Evolutionary conservation across 768 basidiomycete species (phyloP).

Genomic region (Sporobolomyces pararoseus): DNA sequence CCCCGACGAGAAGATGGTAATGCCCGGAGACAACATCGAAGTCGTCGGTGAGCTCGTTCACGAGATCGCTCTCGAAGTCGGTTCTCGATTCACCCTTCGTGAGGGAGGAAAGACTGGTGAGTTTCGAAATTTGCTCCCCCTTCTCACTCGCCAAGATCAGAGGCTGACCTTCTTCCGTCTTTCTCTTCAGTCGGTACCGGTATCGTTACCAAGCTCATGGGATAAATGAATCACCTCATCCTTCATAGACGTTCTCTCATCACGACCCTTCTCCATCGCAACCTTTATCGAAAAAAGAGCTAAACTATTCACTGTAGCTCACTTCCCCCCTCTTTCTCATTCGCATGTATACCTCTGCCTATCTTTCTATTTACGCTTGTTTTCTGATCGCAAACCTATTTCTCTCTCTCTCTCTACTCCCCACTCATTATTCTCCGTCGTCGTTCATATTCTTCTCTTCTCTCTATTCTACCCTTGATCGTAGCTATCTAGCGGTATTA

Average conservation of each 20-base stretch:
- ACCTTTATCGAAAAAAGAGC: not conserved
- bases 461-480: not conserved
- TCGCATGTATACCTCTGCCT: conserved; percentile 9
- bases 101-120: conserved; percentile 81
- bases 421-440: conserved; percentile 7
- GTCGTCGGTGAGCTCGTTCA: conserved; percentile 73
- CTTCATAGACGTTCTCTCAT: not conserved
- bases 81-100: conserved; percentile 38
- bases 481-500: conserved; percentile 6
- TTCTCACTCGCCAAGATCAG: not conserved
- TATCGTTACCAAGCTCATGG: conserved; percentile 56
- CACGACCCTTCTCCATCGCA: not conserved
- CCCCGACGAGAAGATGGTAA: conserved; percentile 59
- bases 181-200: conserved; percentile 75
- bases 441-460: not conserved
- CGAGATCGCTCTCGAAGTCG: conserved; percentile 47
- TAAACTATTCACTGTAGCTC: not conserved
- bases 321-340: not conserved
- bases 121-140: conserved; percentile 46
- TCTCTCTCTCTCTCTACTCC: not conserved
- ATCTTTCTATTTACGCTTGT: not conserved
- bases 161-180: not conserved
- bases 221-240: not conserved
- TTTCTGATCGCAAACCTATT: not conserved
- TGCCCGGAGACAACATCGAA: conserved; percentile 97